These are phyloP conservation scores for Orbilia javanica DNA, from an alignment of 2,329 filamentous ascomycete species.

Conservation along the genomic window DNA sequence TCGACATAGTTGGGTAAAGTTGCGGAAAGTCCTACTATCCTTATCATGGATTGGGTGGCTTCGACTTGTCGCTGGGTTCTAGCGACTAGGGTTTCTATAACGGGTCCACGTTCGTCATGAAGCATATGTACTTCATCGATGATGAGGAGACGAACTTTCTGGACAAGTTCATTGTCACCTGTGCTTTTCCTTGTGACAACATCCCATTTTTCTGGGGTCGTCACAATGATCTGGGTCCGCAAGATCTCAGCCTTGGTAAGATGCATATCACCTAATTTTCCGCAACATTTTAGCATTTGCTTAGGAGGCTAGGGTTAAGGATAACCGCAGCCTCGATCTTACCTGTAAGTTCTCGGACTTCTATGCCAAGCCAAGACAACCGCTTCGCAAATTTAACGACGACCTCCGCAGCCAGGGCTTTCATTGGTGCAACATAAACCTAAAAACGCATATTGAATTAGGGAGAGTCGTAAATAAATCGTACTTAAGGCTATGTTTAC, in stretches of 20 bases:
- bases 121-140: slow-evolving; percentile 99
- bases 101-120: slow-evolving; percentile 95
- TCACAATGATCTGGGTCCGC: slow-evolving; percentile 97
- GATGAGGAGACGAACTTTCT: slow-evolving; percentile 94
- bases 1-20: slow-evolving; percentile 97
- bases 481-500: slow-evolving; percentile 5
- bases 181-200: slow-evolving; percentile 97
- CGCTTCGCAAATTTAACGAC: slow-evolving; percentile 93
- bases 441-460: slow-evolving; percentile 3
- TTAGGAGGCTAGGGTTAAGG: background rate
- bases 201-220: slow-evolving; percentile 99
- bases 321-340: background rate
- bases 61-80: slow-evolving; percentile 96
- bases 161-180: slow-evolving; percentile 95
- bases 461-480: background rate
- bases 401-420: slow-evolving; percentile 94
- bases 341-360: slow-evolving; percentile 86
- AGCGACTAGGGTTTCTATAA: slow-evolving; percentile 94
- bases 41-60: slow-evolving; percentile 95
- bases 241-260: slow-evolving; percentile 96
- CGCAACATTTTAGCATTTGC: background rate
- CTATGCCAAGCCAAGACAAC: slow-evolving; percentile 91
- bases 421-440: slow-evolving; percentile 99
- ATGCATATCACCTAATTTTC: slow-evolving; percentile 85
- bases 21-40: slow-evolving; percentile 93